These are phyloP conservation scores for Prunus kanzakura DNA, from an alignment of 306 rosid genomes.

Conservation along the genomic window DNA sequence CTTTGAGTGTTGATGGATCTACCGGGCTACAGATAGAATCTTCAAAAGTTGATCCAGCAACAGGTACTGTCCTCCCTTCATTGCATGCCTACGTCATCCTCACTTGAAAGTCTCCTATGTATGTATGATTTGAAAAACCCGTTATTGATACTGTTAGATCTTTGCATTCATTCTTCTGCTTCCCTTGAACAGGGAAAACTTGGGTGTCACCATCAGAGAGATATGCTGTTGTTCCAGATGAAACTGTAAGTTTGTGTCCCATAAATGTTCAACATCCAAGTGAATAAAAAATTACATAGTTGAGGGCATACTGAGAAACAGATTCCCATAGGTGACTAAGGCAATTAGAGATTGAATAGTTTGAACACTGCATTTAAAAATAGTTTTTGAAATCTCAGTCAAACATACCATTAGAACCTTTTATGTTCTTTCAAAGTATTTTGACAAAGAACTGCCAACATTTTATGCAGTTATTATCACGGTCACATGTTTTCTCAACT, in stretches of 20 bases:
- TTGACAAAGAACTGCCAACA: no score
- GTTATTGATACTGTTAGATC: constrained; percentile 7
- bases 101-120: not conserved
- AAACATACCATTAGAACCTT: not conserved
- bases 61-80: constrained; percentile 52
- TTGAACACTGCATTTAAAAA: not conserved
- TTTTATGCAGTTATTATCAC: not conserved
- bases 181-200: constrained; percentile 47
- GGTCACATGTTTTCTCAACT: not conserved
- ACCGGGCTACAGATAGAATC: constrained; percentile 71
- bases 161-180: constrained; percentile 2
- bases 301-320: not conserved
- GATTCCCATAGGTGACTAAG: not conserved
- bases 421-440: no score
- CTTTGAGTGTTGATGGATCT: constrained; percentile 86
- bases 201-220: constrained; percentile 69
- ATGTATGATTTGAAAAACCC: not conserved
- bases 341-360: not conserved
- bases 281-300: not conserved
- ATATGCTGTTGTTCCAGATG: constrained; percentile 97
- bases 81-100: constrained; percentile 4
- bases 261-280: not conserved
- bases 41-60: constrained; percentile 55
- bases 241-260: constrained; percentile 57
- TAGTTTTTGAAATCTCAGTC: not conserved